These are phyloP conservation scores for Ophiostoma angusticollis DNA, from an alignment of 2,329 filamentous ascomycete genomes.

Conservation along the genomic window DNA sequence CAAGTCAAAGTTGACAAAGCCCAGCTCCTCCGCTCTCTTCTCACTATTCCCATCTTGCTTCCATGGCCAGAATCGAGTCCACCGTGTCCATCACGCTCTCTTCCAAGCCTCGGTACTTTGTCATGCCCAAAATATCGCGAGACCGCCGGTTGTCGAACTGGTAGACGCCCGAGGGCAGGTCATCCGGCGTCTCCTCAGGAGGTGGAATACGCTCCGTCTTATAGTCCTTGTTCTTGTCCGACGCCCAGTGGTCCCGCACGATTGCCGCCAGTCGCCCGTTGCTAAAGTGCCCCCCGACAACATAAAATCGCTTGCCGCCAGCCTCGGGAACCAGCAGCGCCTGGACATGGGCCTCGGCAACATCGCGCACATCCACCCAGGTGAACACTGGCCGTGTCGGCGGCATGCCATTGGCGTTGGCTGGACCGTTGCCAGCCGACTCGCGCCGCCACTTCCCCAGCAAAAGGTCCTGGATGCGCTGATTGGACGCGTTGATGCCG, in stretches of 20 bases:
- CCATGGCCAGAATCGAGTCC: slow-evolving; percentile 20
- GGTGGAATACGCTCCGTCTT: slow-evolving; percentile 20
- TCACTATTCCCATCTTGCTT: neutral
- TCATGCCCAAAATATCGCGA: slow-evolving; percentile 42
- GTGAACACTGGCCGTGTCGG: slow-evolving; percentile 43
- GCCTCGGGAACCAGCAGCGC: slow-evolving; percentile 44
- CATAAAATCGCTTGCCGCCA: slow-evolving; percentile 49
- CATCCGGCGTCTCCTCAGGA: slow-evolving; percentile 23
- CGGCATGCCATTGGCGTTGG: too few species aligned
- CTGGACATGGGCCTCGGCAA: slow-evolving; percentile 50
- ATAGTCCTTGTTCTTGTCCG: neutral
- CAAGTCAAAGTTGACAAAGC: too few species aligned
- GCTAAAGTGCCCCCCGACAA: slow-evolving; percentile 46
- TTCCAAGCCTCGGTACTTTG: slow-evolving; percentile 43
- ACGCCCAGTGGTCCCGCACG: slow-evolving; percentile 32
- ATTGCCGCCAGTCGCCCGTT: slow-evolving; percentile 46
- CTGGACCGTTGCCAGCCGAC: too few species aligned
- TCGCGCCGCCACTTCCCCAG: slow-evolving; percentile 49
- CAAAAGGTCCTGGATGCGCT: slow-evolving; percentile 50
- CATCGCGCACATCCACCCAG: slow-evolving; percentile 49
- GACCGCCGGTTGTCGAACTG: slow-evolving; percentile 42
- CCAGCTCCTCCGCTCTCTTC: neutral
- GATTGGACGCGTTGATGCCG: slow-evolving; percentile 61
- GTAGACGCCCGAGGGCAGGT: slow-evolving; percentile 36
- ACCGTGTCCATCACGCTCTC: slow-evolving; percentile 49